phyloP scores from a whole-genome alignment of 176 grass and related monocot genomes.

The Triticum timopheevii region DNA sequence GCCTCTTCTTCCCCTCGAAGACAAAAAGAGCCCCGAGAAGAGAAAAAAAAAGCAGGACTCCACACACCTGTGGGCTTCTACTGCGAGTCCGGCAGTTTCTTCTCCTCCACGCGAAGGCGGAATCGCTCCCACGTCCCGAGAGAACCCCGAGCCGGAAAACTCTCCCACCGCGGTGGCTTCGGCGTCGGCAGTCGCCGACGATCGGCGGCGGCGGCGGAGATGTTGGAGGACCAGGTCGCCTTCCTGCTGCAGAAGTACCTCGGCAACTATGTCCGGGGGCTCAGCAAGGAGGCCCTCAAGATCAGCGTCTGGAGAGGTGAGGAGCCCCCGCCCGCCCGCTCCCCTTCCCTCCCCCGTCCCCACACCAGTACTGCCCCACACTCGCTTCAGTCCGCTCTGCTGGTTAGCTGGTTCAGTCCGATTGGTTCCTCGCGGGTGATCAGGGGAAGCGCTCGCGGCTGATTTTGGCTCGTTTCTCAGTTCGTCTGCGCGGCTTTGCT shows the following conservation, averaged over 20 bases:
- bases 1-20: neutral
- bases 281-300: slow-evolving; percentile 97
- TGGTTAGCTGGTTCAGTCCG: neutral
- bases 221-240: slow-evolving; percentile 98
- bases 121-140: slow-evolving; percentile 1
- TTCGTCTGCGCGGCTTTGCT: neutral
- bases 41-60: slow-evolving; percentile 12
- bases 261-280: slow-evolving; percentile 88
- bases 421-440: neutral
- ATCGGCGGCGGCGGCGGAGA: slow-evolving; percentile 48
- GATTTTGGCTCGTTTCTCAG: neutral
- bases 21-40: neutral
- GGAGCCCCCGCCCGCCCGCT: neutral
- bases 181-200: slow-evolving; percentile 43
- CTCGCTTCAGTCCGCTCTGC: neutral
- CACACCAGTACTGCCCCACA: neutral
- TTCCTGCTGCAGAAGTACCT: slow-evolving; percentile 94
- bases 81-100: slow-evolving; percentile 6
- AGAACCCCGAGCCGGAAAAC: neutral
- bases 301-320: slow-evolving; percentile 98
- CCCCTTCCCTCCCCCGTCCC: no score
- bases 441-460: slow-evolving; percentile 1
- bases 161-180: neutral
- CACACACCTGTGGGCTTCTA: slow-evolving; percentile 15
- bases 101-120: slow-evolving; percentile 23